Evolutionary conservation across 2,329 filamentous ascomycete genomes (phyloP), one percentile per base, ranked within the genome.

Genomic region (Phaeophleospora eucalypticola): DNA sequence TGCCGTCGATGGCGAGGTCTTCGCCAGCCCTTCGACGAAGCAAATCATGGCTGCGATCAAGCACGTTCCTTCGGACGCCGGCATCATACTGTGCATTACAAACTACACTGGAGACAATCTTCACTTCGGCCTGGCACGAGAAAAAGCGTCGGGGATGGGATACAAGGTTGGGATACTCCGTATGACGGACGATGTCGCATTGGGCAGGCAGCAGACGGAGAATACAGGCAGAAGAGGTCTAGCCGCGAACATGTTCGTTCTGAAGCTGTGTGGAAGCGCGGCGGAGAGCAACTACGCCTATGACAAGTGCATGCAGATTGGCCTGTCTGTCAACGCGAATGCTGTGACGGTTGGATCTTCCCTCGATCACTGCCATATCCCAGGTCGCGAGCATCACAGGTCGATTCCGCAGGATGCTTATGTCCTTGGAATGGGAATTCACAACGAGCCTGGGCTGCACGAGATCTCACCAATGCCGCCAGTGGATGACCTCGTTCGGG

Each of bases 281-380:
- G 68, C 71, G 16, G 65, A 72, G 29, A 65, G 68, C 17, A 67
- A 64, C 8, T 73, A 70, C 59, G 60, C 65, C 3, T 74, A 75
- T 43, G 72, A 75, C 39, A 62, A 65, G 48, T 71, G 69, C 47
- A 60, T 71, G 47, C 65, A 69, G 49, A 69, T 75, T 46, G 72
- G 72, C 10, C 63, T 69, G 29, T 53, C 70, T 9, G 70, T 70
- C 3, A 73, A 72, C 52, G 65, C 58, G 15, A 67, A 74, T 35
- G 60, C 76, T 17, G 74, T 75, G 4, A 76, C 73, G 3, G 75
- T 78, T 43, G 75, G 73, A 1, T 71, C 73, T 10, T 73, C 70
- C 41, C 54, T 78, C 14, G 74, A 78, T 55, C 74, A 77, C 56
- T 78, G 75, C 55, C 74, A 77, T 52, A 74, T 78, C 2, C 75